Evolutionary conservation across 495 filamentous ascomycete genomes (phyloP).

Genomic region (Podospora tetraspora): DNA sequence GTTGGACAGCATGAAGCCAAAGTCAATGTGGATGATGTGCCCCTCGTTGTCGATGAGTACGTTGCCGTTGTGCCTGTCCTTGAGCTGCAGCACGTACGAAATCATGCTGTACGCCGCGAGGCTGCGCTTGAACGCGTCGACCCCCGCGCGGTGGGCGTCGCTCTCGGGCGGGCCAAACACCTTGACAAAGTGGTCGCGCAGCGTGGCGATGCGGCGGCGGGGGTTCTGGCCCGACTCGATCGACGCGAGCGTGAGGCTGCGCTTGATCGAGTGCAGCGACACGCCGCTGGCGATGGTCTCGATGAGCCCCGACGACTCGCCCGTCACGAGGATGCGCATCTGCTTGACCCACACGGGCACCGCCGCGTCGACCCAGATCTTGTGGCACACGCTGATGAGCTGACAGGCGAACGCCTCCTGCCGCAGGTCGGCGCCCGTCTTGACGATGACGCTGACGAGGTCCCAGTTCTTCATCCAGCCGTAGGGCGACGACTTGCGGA

Average conservation of each 20-base stretch:
- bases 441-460: constrained; percentile 71
- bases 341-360: constrained; percentile 74
- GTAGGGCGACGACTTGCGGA: constrained; percentile 67
- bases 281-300: constrained; percentile 79
- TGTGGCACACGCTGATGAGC: constrained; percentile 66
- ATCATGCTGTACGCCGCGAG: constrained; percentile 73
- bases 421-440: constrained; percentile 68
- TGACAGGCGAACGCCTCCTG: constrained; percentile 78
- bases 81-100: constrained; percentile 69
- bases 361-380: constrained; percentile 66
- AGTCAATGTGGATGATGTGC: constrained; percentile 77
- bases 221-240: constrained; percentile 62
- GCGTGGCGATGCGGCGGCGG: constrained; percentile 60
- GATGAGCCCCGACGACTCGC: constrained; percentile 70
- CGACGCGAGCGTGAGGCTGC: constrained; percentile 62
- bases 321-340: constrained; percentile 74
- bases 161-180: constrained; percentile 61
- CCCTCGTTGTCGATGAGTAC: constrained; percentile 73
- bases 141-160: constrained; percentile 56
- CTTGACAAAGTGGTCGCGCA: constrained; percentile 71
- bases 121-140: constrained; percentile 64
- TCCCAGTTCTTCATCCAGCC: constrained; percentile 80
- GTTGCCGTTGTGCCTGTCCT: constrained; percentile 78
- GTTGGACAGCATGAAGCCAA: constrained; percentile 78
- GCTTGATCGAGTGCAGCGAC: constrained; percentile 68